Base-by-base conservation (phyloP, 1,139 yeast genomes). In the Taphrina deformans region DNA sequence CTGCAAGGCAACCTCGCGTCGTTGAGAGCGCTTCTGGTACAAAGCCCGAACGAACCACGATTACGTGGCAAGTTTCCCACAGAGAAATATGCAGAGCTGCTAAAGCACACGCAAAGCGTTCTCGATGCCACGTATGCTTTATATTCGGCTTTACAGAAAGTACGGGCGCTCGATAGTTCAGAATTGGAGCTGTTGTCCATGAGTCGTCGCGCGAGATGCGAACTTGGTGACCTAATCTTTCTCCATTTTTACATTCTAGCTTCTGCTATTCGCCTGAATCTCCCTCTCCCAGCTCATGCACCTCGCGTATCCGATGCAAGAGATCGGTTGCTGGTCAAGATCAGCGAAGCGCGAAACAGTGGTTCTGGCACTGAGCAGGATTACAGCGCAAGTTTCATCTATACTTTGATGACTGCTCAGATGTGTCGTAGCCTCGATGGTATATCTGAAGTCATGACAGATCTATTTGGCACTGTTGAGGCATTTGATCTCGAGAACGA, bases 201-300 rank as follows among this genome's bases (percentile, higher is more conserved):
- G 69, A 83, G 89, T 9, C 79, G 78, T 33, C 74, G 75, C 1
- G 96, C 88, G 73, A 77, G 93, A 63, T 79, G 76, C 26, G 95
- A 89, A 72, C 78, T 89, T 33, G 88, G 88, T 71, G 86, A 86
- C 69, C 76, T 93, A 26, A 83, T 89, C 0, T 88, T 89, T 69
- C 78, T 88, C 68, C 83, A 86, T 6, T 88, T 89, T 72, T 89
- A 88, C 76, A 85, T 88, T 85, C 80, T 88, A 14, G 87, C 95
- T 1, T 85, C 92, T 40, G 88, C 95, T 0, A 79, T 89, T 78
- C 82, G 84, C 64, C 76, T 89, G 29, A 90, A 91, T 2, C 83
- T 88, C 68, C 95, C 96, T 0, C 73, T 88, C 33, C 95, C 96
- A 0, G 83, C 82, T 35, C 85, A 85, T 70, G 86, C 92, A 2